Evolutionary conservation across 352 stramenopile species (phyloP).

Genomic region (Halophytophthora polymorphica): DNA sequence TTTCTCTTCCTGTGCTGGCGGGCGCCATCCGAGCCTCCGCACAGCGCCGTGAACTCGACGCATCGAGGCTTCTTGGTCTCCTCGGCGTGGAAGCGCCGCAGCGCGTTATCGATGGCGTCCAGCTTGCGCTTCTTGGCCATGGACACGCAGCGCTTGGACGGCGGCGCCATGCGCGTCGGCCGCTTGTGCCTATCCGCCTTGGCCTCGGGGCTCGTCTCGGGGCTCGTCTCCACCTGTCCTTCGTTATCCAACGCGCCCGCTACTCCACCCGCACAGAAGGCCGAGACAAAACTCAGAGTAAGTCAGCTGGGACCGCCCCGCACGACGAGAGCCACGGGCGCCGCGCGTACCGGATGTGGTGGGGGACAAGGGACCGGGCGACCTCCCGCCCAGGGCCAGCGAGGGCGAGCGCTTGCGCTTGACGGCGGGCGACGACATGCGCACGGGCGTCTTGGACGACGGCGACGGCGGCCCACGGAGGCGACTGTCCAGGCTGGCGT

Average conservation of each 20-base stretch:
- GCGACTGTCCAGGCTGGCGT: slow-evolving; percentile 1
- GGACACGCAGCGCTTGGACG: slow-evolving; percentile 42
- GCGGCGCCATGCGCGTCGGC: slow-evolving; percentile 12
- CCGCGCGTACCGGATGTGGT: slow-evolving; percentile 31
- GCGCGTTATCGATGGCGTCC: slow-evolving; percentile 57
- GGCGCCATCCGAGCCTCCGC: slow-evolving; percentile 14
- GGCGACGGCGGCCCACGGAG: slow-evolving; percentile 2
- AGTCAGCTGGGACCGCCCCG: background rate
- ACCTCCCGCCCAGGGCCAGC: slow-evolving; percentile 21
- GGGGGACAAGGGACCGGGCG: background rate
- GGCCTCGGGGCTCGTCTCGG: slow-evolving; percentile 29
- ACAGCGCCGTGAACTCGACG: slow-evolving; percentile 53
- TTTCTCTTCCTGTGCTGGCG: slow-evolving; percentile 15
- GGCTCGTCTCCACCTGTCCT: slow-evolving; percentile 11
- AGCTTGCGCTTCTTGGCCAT: slow-evolving; percentile 56
- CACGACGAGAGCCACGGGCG: background rate
- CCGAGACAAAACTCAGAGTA: slow-evolving; percentile 3
- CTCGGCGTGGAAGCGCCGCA: slow-evolving; percentile 50
- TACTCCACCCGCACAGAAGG: slow-evolving; percentile 12
- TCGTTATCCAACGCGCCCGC: slow-evolving; percentile 23
- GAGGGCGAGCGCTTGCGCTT: slow-evolving; percentile 68
- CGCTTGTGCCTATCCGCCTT: slow-evolving; percentile 18
- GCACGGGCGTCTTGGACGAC: background rate
- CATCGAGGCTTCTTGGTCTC: slow-evolving; percentile 28
- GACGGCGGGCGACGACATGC: slow-evolving; percentile 23